phyloP scores from a whole-genome alignment of 345 rosid genomes.

The Kandelia obovata region DNA sequence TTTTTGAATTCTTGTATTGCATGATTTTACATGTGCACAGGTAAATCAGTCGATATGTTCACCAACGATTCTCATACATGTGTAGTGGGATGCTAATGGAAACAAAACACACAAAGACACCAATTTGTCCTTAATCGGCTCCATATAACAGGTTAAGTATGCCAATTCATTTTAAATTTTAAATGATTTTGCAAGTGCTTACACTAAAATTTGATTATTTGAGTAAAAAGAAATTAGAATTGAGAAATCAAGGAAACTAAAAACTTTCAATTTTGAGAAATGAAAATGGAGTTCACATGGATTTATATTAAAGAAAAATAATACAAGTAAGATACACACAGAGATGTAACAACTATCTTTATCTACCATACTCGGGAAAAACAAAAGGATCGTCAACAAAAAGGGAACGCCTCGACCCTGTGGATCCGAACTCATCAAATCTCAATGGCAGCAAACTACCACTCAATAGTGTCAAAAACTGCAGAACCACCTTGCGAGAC shows the following conservation, averaged over 20 bases:
- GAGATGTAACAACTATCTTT: constrained; percentile 14
- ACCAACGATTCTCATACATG: too few species aligned
- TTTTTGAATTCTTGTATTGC: too few species aligned
- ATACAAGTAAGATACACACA: constrained; percentile 8
- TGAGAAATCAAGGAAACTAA: not conserved
- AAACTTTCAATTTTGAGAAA: not conserved
- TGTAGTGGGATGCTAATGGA: too few species aligned
- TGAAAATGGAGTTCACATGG: not conserved
- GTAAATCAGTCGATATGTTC: too few species aligned
- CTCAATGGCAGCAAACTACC: constrained; percentile 16
- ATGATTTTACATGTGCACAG: too few species aligned
- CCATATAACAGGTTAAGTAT: too few species aligned
- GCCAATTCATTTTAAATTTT: too few species aligned
- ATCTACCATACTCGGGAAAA: constrained; percentile 2
- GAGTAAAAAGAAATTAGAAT: too few species aligned
- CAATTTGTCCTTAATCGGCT: too few species aligned
- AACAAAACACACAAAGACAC: too few species aligned
- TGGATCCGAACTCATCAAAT: constrained; percentile 13
- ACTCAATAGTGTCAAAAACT: constrained; percentile 13
- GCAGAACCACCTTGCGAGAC: constrained; percentile 7
- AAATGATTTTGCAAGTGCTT: too few species aligned
- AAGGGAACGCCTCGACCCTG: constrained; percentile 27
- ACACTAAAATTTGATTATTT: too few species aligned
- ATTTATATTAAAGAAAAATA: not conserved
- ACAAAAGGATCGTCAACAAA: constrained; percentile 7